A percentile compares a stretch with the other conserved stretches of the same genome.
Evolutionary conservation across 2,329 filamentous ascomycete genomes (phyloP).

Genomic region (Aureobasidium zeae): DNA sequence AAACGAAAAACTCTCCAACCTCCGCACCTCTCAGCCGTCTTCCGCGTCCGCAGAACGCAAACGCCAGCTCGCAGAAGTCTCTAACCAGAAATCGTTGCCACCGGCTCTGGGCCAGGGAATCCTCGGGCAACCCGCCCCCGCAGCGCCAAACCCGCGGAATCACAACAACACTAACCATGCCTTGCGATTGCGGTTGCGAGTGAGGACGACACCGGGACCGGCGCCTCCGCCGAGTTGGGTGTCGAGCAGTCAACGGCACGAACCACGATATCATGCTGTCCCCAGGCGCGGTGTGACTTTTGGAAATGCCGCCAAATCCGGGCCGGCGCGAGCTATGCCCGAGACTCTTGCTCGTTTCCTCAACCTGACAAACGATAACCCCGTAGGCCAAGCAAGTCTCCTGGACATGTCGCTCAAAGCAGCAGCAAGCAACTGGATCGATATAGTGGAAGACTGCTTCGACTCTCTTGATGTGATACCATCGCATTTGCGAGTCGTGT

Average conservation of each 20-base stretch:
- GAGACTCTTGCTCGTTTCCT: slow-evolving; percentile 23
- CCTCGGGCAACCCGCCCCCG: slow-evolving; percentile 37
- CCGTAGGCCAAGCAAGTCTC: slow-evolving; percentile 32
- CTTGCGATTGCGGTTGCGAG: slow-evolving; percentile 26
- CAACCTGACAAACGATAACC: slow-evolving; percentile 18
- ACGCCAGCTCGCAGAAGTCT: slow-evolving; percentile 34
- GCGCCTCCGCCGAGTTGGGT: slow-evolving; percentile 40
- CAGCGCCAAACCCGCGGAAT: slow-evolving; percentile 37
- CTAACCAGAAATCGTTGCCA: slow-evolving; percentile 36
- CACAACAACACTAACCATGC: slow-evolving; percentile 25
- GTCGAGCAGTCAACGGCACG: slow-evolving; percentile 17
- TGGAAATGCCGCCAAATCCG: slow-evolving; percentile 17
- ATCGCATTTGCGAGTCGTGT: slow-evolving; percentile 39
- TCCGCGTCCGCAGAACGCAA: slow-evolving; percentile 31
- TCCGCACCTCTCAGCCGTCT: slow-evolving; percentile 37
- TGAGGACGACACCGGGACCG: slow-evolving; percentile 35
- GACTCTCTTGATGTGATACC: slow-evolving; percentile 46
- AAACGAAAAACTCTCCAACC: slow-evolving; percentile 40
- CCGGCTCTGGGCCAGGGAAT: slow-evolving; percentile 35
- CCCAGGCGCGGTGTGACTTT: slow-evolving; percentile 4
- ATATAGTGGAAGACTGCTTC: slow-evolving; percentile 49
- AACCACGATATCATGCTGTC: slow-evolving; percentile 2
- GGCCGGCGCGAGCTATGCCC: slow-evolving; percentile 22
- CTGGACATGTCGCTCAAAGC: slow-evolving; percentile 43
- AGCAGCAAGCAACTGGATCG: slow-evolving; percentile 48